Evolutionary conservation across 306 rosid species (phyloP), one percentile per base, ranked within the genome.

Genomic region (Rosa persica): DNA sequence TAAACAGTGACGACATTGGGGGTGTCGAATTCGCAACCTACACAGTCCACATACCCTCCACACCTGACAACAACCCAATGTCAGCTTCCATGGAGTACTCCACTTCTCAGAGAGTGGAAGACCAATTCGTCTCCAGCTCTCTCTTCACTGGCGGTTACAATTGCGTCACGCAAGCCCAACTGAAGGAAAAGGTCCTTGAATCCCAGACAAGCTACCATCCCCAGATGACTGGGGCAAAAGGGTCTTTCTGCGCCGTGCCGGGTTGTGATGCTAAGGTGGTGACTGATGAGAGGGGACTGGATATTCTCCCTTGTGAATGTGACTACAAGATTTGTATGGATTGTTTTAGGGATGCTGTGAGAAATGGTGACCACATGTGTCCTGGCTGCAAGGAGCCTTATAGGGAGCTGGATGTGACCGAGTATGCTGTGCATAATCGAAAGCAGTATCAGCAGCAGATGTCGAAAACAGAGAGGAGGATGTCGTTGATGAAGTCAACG

Each of bases 81-180:
- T 65, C 70, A 36, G 70, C 44, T 65, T 65, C 82, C 83, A 55
- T 89, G 82, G 82, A 89, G 75, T 85, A 90, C 60, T 85, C 92
- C 1, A 67, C 85, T 66, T 91, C 96, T 7, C 67, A 74, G 90
- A 81, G 92, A 51, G 86, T 84, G 2, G 92, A 89, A 80, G 97
- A 91, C 57, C 97, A 88, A 36, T 89, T 82, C 19, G 92, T 89
- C 8, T 86, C 93, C 0, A 85, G 89, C 79, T 88, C 97, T 19
- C 12, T 92, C 84, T 92, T 92, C 69, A 92, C 91, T 0, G 97
- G 94, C 1, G 97, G 97, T 12, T 85, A 85, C 46, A 87, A 89
- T 72, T 84, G 86, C 75, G 77, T 65, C 15, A 92, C 97, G 1
- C 82, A 91, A 1, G 89, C 93, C 19, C 94, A 86, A 5, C 74